phyloP scores from a whole-genome alignment of 148 eudicot species.

The Camellia granthamiana region DNA sequence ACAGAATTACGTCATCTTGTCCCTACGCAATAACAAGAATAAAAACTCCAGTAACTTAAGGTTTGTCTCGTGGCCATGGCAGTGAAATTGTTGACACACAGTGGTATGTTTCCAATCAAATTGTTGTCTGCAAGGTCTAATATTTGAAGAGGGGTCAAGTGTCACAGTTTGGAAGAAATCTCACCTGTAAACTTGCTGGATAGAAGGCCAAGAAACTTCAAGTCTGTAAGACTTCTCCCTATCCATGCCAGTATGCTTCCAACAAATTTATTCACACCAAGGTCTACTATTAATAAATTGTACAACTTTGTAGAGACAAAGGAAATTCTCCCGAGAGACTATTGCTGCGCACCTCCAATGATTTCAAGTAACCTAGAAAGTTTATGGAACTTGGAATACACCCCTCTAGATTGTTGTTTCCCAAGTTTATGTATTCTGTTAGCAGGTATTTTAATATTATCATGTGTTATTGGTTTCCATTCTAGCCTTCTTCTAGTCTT shows the following conservation, averaged over 20 bases:
- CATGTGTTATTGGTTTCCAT: too few relatives aligned
- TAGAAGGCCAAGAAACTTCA: not conserved
- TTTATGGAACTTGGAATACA: not conserved
- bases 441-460: too few relatives aligned
- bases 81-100: not conserved
- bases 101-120: not conserved
- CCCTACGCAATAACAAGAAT: too few relatives aligned
- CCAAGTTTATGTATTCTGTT: not conserved
- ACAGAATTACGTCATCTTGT: not conserved
- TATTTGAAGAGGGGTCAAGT: not conserved
- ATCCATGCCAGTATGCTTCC: constrained; percentile 21
- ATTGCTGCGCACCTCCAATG: not conserved
- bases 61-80: not conserved
- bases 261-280: constrained; percentile 9
- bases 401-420: not conserved
- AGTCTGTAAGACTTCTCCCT: not conserved
- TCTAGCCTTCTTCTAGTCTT: too few relatives aligned
- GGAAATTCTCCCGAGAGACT: not conserved
- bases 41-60: too few relatives aligned
- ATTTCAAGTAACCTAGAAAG: not conserved
- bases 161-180: not conserved
- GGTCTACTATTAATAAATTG: not conserved
- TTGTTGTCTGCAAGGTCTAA: not conserved
- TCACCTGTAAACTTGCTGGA: not conserved
- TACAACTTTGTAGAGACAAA: constrained; percentile 6